Percentiles rank a stretch among this genome's conserved stretches.
Conservation (phyloP, 2,329 filamentous ascomycete genomes). For the Fusarium sp. region DNA sequence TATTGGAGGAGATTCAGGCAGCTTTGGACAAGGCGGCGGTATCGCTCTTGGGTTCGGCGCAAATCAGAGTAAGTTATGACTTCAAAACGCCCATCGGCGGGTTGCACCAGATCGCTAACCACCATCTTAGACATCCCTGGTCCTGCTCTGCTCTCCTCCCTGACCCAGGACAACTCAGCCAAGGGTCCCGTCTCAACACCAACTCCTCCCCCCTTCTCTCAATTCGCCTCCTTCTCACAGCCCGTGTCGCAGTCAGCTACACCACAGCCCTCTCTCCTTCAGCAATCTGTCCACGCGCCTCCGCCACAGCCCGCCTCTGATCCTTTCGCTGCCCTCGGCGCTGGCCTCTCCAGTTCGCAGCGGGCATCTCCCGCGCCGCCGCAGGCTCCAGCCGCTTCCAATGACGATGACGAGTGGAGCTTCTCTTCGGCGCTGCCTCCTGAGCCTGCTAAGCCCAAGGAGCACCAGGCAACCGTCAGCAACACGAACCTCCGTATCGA, state of each 20-base stretch:
- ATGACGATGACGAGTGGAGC: conserved; percentile 90
- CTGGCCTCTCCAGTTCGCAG: conserved; percentile 37
- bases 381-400: conserved; percentile 46
- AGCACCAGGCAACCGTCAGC: conserved; percentile 71
- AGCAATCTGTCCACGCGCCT: conserved; percentile 57
- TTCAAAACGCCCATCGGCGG: not conserved
- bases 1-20: conserved; percentile 67
- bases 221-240: conserved; percentile 64
- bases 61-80: conserved; percentile 66
- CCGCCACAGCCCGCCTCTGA: conserved; percentile 56
- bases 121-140: conserved; percentile 65
- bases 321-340: conserved; percentile 61
- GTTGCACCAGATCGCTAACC: conserved; percentile 27
- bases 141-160: conserved; percentile 68
- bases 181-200: conserved; percentile 53
- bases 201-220: conserved; percentile 59
- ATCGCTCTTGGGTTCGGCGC: conserved; percentile 83
- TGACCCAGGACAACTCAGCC: conserved; percentile 68
- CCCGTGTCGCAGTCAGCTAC: conserved; percentile 61
- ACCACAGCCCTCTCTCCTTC: conserved; percentile 59
- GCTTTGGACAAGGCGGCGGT: conserved; percentile 76
- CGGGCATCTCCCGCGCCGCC: conserved; percentile 42
- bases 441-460: conserved; percentile 62
- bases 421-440: conserved; percentile 86
- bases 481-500: conserved; percentile 75